Evolutionary conservation across 768 basidiomycete species (phyloP).

Genomic region (Tricholoma saponaceum): DNA sequence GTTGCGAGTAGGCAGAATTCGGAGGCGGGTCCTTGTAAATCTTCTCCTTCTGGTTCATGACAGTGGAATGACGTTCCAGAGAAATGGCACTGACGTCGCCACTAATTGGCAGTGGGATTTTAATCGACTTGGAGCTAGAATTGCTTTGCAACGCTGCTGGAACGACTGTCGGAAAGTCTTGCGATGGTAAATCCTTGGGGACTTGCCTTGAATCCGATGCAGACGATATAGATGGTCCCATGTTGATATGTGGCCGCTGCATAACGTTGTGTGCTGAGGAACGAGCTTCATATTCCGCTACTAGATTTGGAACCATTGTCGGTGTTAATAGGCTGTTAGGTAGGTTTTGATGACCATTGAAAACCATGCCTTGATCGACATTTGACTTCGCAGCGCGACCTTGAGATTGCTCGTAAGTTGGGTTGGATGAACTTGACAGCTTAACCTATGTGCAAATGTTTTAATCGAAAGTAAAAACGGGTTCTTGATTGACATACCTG

Average conservation of each 20-base stretch:
- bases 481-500: neutral
- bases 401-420: neutral
- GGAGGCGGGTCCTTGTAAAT: constrained; percentile 1
- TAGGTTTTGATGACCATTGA: neutral
- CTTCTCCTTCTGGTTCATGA: constrained; percentile 9
- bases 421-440: neutral
- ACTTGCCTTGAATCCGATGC: constrained; percentile 13
- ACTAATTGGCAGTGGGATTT: neutral
- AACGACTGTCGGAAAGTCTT: neutral
- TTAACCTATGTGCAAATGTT: neutral
- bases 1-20: neutral
- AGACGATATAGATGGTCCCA: constrained; percentile 4
- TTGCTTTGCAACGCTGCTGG: neutral
- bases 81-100: neutral
- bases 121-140: neutral
- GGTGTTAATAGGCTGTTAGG: neutral
- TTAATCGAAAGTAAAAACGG: neutral
- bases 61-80: constrained; percentile 10
- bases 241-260: neutral
- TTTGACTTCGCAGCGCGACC: neutral
- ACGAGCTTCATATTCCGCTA: constrained; percentile 7
- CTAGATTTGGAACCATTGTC: constrained; percentile 6
- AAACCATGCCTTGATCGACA: neutral
- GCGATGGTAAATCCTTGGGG: neutral
- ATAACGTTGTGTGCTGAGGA: neutral